phyloP scores from a whole-genome alignment of 2,329 filamentous ascomycete genomes.

The Aspergillus vadensis region DNA sequence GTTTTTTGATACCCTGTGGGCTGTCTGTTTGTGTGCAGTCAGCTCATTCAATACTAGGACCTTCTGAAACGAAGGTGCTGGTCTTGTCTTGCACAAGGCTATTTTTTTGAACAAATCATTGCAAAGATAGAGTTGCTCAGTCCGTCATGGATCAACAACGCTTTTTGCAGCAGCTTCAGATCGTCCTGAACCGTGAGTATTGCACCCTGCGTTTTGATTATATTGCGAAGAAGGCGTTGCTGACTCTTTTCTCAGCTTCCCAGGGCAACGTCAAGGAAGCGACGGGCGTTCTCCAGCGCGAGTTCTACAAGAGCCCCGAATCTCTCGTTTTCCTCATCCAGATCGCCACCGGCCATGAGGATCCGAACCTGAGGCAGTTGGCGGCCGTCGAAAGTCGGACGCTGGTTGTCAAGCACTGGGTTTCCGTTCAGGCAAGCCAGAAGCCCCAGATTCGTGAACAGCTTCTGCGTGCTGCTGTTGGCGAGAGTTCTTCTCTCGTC shows the following conservation, averaged over 20 bases:
- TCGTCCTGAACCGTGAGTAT: slow-evolving; percentile 79
- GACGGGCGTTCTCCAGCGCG: slow-evolving; percentile 86
- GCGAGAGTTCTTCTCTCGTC: slow-evolving; percentile 73
- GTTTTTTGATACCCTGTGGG: slow-evolving; percentile 38
- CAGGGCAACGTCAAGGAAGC: slow-evolving; percentile 87
- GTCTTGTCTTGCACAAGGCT: not conserved
- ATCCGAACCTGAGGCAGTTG: slow-evolving; percentile 75
- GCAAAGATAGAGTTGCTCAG: slow-evolving; percentile 8
- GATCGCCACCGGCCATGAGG: slow-evolving; percentile 77
- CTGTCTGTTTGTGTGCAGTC: slow-evolving; percentile 34
- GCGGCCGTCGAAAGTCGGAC: slow-evolving; percentile 87
- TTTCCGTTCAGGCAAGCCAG: slow-evolving; percentile 69
- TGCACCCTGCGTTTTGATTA: not conserved
- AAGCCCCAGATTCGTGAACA: slow-evolving; percentile 79
- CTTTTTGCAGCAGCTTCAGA: slow-evolving; percentile 83
- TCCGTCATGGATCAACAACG: slow-evolving; percentile 73
- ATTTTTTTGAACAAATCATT: slow-evolving; percentile 9
- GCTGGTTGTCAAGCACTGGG: slow-evolving; percentile 84
- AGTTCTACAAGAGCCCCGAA: slow-evolving; percentile 84
- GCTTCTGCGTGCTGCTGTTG: slow-evolving; percentile 79
- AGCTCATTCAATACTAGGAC: slow-evolving; percentile 27
- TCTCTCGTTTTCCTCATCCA: slow-evolving; percentile 85
- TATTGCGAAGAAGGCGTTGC: not conserved
- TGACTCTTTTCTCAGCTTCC: slow-evolving; percentile 63
- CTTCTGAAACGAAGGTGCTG: slow-evolving; percentile 14